Percentiles rank a stretch among this genome's conserved stretches.
phyloP scores from a whole-genome alignment of 2,329 filamentous ascomycete species.

The Claviceps paspali region DNA sequence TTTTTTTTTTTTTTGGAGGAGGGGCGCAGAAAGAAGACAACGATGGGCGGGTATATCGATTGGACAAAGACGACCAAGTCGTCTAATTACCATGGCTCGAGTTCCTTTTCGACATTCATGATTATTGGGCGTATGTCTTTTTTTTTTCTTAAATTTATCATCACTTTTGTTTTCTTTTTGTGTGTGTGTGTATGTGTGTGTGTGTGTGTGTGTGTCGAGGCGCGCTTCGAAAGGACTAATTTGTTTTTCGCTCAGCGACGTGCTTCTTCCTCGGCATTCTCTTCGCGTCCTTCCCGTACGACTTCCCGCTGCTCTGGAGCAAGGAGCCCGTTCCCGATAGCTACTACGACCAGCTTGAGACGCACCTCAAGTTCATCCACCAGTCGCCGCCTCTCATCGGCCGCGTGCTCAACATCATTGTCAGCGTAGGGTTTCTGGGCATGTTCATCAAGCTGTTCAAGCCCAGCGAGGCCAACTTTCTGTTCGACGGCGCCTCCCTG shows the following conservation, averaged over 20 bases:
- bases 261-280: conserved; percentile 98
- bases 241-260: conserved; percentile 49
- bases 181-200: no score
- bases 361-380: conserved; percentile 82
- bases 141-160: background rate
- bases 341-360: conserved; percentile 77
- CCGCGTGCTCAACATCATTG: conserved; percentile 86
- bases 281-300: conserved; percentile 93
- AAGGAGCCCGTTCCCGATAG: conserved; percentile 44
- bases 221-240: no score
- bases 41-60: conserved; percentile 28
- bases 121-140: conserved; percentile 74
- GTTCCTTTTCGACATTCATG: conserved; percentile 88
- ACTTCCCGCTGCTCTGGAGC: conserved; percentile 77
- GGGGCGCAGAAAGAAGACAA: no score
- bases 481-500: conserved; percentile 77
- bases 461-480: conserved; percentile 83
- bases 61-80: conserved; percentile 43
- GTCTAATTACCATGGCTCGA: conserved; percentile 41
- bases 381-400: conserved; percentile 81
- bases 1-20: no score
- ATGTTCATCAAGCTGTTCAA: conserved; percentile 92
- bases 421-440: conserved; percentile 72
- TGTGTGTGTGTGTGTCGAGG: no score
- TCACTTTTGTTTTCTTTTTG: no score